A percentile compares a stretch with the other conserved stretches of the same genome.
Evolutionary conservation across 495 filamentous ascomycete species (phyloP).

Genomic region (Chlorociboria aeruginascens): DNA sequence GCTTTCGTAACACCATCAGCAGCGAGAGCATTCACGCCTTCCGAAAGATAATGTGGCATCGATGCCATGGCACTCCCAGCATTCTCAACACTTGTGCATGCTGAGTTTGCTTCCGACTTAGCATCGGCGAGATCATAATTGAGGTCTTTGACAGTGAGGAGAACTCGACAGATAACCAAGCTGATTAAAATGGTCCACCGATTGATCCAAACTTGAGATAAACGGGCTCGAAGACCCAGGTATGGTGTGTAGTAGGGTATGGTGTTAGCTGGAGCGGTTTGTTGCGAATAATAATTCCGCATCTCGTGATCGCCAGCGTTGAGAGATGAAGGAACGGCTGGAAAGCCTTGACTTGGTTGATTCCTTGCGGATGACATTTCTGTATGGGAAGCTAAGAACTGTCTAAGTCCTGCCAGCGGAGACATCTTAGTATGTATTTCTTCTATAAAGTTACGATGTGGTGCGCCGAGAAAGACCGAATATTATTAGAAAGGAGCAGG

Average conservation of each 20-base stretch:
- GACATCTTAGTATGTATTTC: conserved; percentile 18
- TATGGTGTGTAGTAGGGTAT: conserved; percentile 62
- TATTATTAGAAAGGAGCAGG: neutral
- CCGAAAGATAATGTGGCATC: conserved; percentile 86
- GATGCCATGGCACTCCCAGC: conserved; percentile 93
- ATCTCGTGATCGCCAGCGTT: conserved; percentile 20
- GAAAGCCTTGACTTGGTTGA: conserved; percentile 20
- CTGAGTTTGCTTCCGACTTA: conserved; percentile 66
- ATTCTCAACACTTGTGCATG: conserved; percentile 86
- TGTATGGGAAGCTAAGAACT: conserved; percentile 16
- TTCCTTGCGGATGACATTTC: conserved; percentile 23
- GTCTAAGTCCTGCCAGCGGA: conserved; percentile 25
- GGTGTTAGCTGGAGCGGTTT: conserved; percentile 7
- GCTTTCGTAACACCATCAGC: conserved; percentile 65
- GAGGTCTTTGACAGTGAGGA: conserved; percentile 60
- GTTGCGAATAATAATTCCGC: conserved; percentile 8
- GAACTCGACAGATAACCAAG: conserved; percentile 66
- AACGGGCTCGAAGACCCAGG: conserved; percentile 73
- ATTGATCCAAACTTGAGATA: conserved; percentile 96
- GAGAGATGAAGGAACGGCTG: conserved; percentile 22
- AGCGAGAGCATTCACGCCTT: conserved; percentile 77
- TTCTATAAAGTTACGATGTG: conserved; percentile 5
- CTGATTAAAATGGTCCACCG: conserved; percentile 87
- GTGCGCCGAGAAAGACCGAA: neutral
- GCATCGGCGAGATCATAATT: conserved; percentile 63